phyloP scores from a whole-genome alignment of 306 rosid species.

The Vicia sativa region DNA sequence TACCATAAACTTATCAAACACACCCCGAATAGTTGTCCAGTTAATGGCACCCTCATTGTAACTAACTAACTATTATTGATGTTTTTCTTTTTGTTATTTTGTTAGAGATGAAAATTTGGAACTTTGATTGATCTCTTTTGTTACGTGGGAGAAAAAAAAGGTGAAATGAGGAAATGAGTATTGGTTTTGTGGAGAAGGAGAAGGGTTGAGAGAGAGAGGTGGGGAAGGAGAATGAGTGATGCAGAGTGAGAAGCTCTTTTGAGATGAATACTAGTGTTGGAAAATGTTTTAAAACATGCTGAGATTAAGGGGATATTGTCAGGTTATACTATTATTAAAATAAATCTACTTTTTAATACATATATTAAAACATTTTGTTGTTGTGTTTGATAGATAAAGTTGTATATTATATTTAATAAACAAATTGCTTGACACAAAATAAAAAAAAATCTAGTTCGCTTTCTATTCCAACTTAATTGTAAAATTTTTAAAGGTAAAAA shows the following conservation, averaged over 20 bases:
- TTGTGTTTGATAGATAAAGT: background rate
- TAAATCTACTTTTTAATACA: background rate
- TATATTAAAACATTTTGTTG: slow-evolving; percentile 1
- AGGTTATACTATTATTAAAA: slow-evolving; percentile 33
- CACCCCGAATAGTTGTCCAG: slow-evolving; percentile 41
- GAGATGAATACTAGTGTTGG: slow-evolving; percentile 6
- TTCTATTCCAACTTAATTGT: too few relatives aligned
- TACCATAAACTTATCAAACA: slow-evolving; percentile 45
- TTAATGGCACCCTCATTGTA: slow-evolving; percentile 38
- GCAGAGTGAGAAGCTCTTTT: slow-evolving; percentile 51
- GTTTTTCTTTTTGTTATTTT: background rate
- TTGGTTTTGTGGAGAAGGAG: slow-evolving; percentile 37
- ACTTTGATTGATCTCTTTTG: slow-evolving; percentile 30
- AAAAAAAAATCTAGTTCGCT: too few relatives aligned
- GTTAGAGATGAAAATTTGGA: background rate
- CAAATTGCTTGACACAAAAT: too few relatives aligned
- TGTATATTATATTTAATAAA: background rate
- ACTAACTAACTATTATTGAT: background rate
- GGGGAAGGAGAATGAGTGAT: slow-evolving; percentile 42
- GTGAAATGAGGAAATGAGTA: slow-evolving; percentile 23
- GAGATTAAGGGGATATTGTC: slow-evolving; percentile 27
- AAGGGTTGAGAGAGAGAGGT: slow-evolving; percentile 33
- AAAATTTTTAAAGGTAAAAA: too few relatives aligned
- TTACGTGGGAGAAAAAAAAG: slow-evolving; percentile 17
- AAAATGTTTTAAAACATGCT: slow-evolving; percentile 10